phyloP scores from a whole-genome alignment of 2,329 filamentous ascomycete species.

The Ceratocystis variospora region DNA sequence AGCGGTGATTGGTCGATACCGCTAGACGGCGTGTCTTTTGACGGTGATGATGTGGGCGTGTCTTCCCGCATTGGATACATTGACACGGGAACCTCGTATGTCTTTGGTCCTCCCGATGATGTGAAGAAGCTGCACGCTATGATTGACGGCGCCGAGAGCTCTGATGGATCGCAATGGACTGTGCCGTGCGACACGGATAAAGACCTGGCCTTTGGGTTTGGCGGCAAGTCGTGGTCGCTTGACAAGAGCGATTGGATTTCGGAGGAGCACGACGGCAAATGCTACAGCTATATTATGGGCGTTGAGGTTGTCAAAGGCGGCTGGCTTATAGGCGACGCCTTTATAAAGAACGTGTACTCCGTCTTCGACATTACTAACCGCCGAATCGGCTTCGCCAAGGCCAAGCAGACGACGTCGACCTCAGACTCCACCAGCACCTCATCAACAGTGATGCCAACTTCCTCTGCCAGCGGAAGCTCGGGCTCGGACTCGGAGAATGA shows the following conservation, averaged over 20 bases:
- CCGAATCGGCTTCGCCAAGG: conserved; percentile 38
- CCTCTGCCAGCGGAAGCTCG: background rate
- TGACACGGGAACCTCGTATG: conserved; percentile 71
- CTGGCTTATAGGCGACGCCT: conserved; percentile 77
- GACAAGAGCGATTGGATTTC: conserved; percentile 58
- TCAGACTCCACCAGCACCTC: conserved; percentile 12
- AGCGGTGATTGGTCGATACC: conserved; percentile 59
- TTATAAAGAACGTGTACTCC: conserved; percentile 79
- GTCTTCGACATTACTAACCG: conserved; percentile 65
- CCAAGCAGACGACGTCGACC: conserved; percentile 11
- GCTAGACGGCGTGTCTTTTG: conserved; percentile 50
- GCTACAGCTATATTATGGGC: conserved; percentile 62
- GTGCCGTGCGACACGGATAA: conserved; percentile 58
- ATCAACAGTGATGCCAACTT: background rate
- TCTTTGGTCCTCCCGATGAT: conserved; percentile 55
- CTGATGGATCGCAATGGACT: conserved; percentile 48
- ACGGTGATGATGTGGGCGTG: conserved; percentile 44
- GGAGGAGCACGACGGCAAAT: conserved; percentile 32
- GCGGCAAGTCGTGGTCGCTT: conserved; percentile 51
- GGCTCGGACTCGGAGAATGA: background rate
- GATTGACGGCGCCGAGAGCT: conserved; percentile 47
- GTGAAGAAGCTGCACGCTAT: conserved; percentile 53
- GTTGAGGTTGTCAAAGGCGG: conserved; percentile 47
- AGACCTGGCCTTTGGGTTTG: conserved; percentile 52
- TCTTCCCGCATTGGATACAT: conserved; percentile 52